Evolutionary conservation across 495 filamentous ascomycete genomes (phyloP).

Genomic region (Penicillium roqueforti): DNA sequence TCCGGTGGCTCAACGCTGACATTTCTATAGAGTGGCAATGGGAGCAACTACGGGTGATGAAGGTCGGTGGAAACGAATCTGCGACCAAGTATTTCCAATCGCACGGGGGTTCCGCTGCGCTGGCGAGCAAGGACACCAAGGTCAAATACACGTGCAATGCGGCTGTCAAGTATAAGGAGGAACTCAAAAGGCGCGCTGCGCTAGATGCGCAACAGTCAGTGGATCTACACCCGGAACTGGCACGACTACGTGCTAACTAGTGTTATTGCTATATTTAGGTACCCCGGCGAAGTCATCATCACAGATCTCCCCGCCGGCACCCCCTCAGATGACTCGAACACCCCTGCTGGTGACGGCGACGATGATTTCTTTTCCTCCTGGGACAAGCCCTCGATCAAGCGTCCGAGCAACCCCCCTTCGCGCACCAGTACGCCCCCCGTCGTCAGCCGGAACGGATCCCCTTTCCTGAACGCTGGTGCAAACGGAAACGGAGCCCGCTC

Average conservation of each 20-base stretch:
- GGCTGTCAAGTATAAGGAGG: constrained; percentile 94
- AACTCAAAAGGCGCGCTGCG: constrained; percentile 77
- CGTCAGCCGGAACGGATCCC: constrained; percentile 77
- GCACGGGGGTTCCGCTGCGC: constrained; percentile 86
- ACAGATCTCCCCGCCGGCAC: constrained; percentile 64
- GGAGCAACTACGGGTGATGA: constrained; percentile 97
- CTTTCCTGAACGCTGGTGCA: constrained; percentile 71
- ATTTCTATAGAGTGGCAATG: constrained; percentile 86
- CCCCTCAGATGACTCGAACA: constrained; percentile 58
- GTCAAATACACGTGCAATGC: constrained; percentile 90
- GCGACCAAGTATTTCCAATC: constrained; percentile 97
- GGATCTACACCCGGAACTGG: not conserved
- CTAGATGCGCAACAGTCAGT: constrained; percentile 74
- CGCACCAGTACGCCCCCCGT: constrained; percentile 85
- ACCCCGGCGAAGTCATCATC: constrained; percentile 81
- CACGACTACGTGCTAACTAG: constrained; percentile 15
- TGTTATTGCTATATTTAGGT: constrained; percentile 46
- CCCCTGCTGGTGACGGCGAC: constrained; percentile 70
- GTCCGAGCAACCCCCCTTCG: constrained; percentile 88
- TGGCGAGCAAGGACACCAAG: constrained; percentile 93
- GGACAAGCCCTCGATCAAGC: constrained; percentile 97
- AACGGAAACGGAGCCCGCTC: constrained; percentile 71
- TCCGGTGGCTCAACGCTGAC: constrained; percentile 15
- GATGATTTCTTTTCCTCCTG: constrained; percentile 99
- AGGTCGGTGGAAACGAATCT: constrained; percentile 96